Conservation (phyloP, 495 filamentous ascomycete species). For the Neurospora pannonica region DNA sequence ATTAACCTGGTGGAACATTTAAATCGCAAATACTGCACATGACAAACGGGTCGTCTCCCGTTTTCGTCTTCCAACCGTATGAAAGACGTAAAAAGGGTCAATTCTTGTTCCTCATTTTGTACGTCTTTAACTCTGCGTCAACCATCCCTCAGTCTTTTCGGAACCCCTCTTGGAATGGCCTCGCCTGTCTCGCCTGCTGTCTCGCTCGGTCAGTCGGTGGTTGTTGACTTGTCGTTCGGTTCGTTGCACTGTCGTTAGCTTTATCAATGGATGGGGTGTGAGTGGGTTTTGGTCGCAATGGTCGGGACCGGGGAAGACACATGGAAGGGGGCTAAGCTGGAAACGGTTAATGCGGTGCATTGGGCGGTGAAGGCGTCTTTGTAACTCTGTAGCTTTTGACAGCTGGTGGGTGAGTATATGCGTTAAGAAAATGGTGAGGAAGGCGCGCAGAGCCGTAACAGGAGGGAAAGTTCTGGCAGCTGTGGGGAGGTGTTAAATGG, state of each 20-base stretch:
- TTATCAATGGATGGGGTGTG: not conserved
- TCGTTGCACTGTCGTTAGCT: not conserved
- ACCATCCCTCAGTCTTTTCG: too few species aligned
- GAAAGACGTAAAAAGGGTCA: not conserved
- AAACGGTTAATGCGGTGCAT: not conserved
- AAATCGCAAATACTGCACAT: not conserved
- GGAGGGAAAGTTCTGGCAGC: not conserved
- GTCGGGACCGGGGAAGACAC: not conserved
- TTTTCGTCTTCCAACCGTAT: too few species aligned
- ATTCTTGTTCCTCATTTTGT: too few species aligned
- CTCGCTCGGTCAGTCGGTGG: not conserved
- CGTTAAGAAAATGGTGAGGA: not conserved
- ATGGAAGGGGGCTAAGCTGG: not conserved
- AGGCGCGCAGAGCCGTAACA: not conserved
- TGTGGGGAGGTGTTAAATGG: not conserved
- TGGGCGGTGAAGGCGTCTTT: not conserved
- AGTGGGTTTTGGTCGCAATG: not conserved
- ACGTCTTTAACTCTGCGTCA: too few species aligned
- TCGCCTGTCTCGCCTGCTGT: not conserved
- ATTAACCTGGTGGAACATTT: not conserved
- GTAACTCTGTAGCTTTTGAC: not conserved
- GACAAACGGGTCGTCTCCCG: not conserved
- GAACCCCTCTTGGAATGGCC: not conserved
- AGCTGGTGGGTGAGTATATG: not conserved
- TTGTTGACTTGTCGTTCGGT: not conserved